Evolutionary conservation across 2,329 filamentous ascomycete genomes (phyloP), one percentile per base, ranked within the genome.

Genomic region (Chaetomium sp.): DNA sequence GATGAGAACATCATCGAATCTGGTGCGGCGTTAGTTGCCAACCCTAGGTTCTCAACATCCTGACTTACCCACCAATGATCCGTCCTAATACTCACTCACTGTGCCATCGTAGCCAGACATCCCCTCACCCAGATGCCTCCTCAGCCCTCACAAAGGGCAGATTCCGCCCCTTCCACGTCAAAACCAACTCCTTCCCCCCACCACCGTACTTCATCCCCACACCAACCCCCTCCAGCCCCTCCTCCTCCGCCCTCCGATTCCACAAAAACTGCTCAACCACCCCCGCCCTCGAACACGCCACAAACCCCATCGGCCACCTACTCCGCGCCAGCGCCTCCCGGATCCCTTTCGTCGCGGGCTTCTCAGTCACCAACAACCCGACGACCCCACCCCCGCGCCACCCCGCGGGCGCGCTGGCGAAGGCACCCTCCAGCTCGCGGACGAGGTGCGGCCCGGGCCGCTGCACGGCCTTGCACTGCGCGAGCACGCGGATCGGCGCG

Each of bases 381-480:
- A 97, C 75, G 6, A 90, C 87, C 16, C 84, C 82, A 7, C 33
- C 75, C 0, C 84, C 85, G 60, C 87, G 81, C 90, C 91, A 96
- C 0, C 88, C 89, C 0, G 83, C 78, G 1, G 92, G 93, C 7
- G 91, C 90, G 13, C 87, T 88, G 1, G 83, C 82, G 72, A 95
- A 90, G 0, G 92, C 86, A 3, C 94, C 94, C 73, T 92, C 90
- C 3, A 94, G 82, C 77, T 94, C 91, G n/a, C 91, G 85, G 9
- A 92, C 78, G 55, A 87, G 79, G 35, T 82, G 78, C 0, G 91
- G 90, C 0, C 85, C 81, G 13, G 81, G 75, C 54, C 80, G 79
- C 63, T 79, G 77, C 21, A 83, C 79, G 0, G 82, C 85, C 75
- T 94, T 95, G 81, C 91, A 94, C 74, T 94, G 91, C 1, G 85